Evolutionary conservation across 2,329 filamentous ascomycete genomes (phyloP).

Genomic region (Conoideocrella luteorostrata): DNA sequence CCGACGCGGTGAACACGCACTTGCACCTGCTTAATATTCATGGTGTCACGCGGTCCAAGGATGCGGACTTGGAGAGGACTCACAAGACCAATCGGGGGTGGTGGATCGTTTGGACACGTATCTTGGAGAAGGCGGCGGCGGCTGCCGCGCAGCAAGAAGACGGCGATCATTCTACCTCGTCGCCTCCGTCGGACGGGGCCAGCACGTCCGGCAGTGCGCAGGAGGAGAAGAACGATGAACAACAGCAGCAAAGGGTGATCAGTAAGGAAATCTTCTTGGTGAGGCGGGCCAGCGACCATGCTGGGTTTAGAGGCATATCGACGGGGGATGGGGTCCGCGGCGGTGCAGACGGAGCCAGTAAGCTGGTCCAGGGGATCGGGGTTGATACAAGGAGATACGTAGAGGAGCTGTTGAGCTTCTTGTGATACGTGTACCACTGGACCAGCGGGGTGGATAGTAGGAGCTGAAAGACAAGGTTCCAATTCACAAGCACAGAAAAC

Average conservation of each 20-base stretch:
- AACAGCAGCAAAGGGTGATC: conserved; percentile 12
- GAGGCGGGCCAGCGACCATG: conserved; percentile 52
- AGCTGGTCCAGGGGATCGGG: conserved; percentile 66
- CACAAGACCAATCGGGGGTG: conserved; percentile 61
- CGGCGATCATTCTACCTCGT: conserved; percentile 20
- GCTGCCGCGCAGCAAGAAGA: conserved; percentile 7
- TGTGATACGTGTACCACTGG: no score
- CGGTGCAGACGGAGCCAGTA: conserved; percentile 50
- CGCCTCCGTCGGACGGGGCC: conserved; percentile 11
- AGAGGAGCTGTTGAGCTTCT: conserved; percentile 61
- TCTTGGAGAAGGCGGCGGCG: conserved; percentile 33
- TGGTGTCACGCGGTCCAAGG: conserved; percentile 31
- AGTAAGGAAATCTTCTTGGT: conserved; percentile 58
- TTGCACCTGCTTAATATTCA: conserved; percentile 56
- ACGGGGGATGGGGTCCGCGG: conserved; percentile 33
- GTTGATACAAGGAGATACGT: conserved; percentile 71
- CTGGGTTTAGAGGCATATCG: conserved; percentile 29
- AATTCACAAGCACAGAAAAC: no score
- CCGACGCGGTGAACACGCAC: conserved; percentile 60
- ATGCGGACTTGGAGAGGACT: conserved; percentile 51
- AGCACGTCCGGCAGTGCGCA: conserved; percentile 5
- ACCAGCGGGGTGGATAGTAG: no score
- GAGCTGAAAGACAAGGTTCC: no score
- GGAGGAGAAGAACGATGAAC: conserved; percentile 4
- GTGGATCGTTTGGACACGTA: conserved; percentile 63